Base-by-base conservation (phyloP, 2,329 filamentous ascomycete species). In the Fusarium hostae region DNA sequence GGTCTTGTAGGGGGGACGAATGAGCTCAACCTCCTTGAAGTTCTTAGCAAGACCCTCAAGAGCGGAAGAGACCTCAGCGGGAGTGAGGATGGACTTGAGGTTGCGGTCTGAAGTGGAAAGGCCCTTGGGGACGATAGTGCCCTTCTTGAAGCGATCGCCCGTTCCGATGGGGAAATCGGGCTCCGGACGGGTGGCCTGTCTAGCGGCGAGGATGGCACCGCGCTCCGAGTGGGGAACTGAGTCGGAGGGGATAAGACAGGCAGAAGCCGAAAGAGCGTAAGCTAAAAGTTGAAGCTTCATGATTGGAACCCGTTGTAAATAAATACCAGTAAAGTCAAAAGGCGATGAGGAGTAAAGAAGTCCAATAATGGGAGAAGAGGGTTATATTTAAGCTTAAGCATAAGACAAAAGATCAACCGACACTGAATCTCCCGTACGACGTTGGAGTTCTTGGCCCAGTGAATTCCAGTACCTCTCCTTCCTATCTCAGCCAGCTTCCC, bases 81-180 rank as follows among this genome's bases (percentile, higher is more conserved):
- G 77, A 52, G 82, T 87, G 75, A 87, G 81, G 72, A 86, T 83
- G 56, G 80, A 82, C 44, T 78, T 67, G 58, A 86, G 80, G 34
- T 77, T 77, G 63, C 80, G 78, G 26, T 82, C 79, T 40, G 81
- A 76, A 4, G 73, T 71, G 15, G 79, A 78, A 9, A 81, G 60
- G 28, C 81, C 81, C n/a, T 72, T 61, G 6, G 81, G 81, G 1
- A 65, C 66, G 16, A 81, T 68, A 6, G 79, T 79, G 37, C 84
- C 85, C 60, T 79, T 76, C 22, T 79, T 76, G 77, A 83, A 84
- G 20, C 82, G 80, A 62, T 84, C 85, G 70, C 78, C 85, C 32
- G 75, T 82, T 72, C 76, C 86, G 52, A 85, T 80, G 58, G 81
- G 76, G 16, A 82, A 66, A 48, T 80, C 80, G 30, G 69, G 69